These are phyloP conservation scores for Batkoa obscura DNA, from an alignment of 371 early-diverging fungal species.

Conservation along the genomic window DNA sequence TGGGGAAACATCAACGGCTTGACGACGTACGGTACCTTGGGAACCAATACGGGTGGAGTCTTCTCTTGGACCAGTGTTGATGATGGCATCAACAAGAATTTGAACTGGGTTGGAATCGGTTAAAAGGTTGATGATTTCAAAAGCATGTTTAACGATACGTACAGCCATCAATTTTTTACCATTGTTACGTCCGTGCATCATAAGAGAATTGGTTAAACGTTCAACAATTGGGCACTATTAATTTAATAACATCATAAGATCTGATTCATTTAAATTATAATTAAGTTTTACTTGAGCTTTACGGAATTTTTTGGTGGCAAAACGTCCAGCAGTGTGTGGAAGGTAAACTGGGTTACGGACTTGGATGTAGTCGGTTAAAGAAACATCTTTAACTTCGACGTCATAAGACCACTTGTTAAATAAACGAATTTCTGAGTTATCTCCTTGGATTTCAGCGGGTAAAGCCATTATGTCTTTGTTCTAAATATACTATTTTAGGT, in stretches of 20 bases:
- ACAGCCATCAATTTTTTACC: constrained; percentile 99
- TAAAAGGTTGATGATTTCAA: constrained; percentile 97
- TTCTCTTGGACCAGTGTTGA: constrained; percentile 99
- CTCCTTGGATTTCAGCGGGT: constrained; percentile 9
- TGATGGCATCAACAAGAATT: constrained; percentile 97
- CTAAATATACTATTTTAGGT: constrained; percentile 1
- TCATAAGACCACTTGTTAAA: constrained; percentile 94
- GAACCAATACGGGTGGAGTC: constrained; percentile 99
- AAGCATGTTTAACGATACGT: constrained; percentile 98
- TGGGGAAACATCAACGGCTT: constrained; percentile 99
- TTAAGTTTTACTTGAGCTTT: constrained; percentile 65
- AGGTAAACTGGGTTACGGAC: constrained; percentile 87
- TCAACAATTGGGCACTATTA: constrained; percentile 95
- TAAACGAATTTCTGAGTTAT: constrained; percentile 25
- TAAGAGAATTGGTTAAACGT: constrained; percentile 98
- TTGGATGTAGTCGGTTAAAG: constrained; percentile 87
- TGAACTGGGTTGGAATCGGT: constrained; percentile 99
- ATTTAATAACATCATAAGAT: not conserved
- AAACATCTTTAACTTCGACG: constrained; percentile 90
- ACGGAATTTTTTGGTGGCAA: constrained; percentile 93
- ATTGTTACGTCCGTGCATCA: constrained; percentile 99
- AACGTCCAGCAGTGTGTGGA: constrained; percentile 97
- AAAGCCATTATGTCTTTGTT: constrained; percentile 7
- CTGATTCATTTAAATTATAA: not conserved
- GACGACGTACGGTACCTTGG: constrained; percentile 99